Evolutionary conservation across 768 basidiomycete species (phyloP), one percentile per base, ranked within the genome.

Genomic region (Psilocybe cubensis): DNA sequence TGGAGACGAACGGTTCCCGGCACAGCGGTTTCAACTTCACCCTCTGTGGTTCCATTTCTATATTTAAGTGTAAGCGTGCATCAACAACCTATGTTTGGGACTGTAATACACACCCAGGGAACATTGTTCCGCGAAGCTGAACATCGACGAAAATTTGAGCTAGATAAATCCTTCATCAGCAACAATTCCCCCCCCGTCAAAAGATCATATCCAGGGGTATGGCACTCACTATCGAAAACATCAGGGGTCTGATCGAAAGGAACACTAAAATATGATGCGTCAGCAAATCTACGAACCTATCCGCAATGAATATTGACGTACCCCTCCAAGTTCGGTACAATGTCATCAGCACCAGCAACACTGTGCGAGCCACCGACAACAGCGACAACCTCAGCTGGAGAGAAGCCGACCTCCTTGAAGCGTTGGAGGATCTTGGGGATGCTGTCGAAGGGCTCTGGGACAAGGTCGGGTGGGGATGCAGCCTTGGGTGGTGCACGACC

Each of bases 171-270:
- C n/a, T n/a, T n/a, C n/a, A n/a, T n/a, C n/a, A n/a, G n/a, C n/a
- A 45, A 18, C 6, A 8, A 2, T 20, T 23, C 38, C 21, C 24
- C 14, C 17, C 18, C 14, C 18, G 40, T 29, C 4, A 9, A n/a
- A n/a, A n/a, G n/a, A n/a, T n/a, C n/a, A n/a, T n/a, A n/a, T n/a
- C n/a, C n/a, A n/a, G n/a, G n/a, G n/a, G n/a, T n/a, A n/a, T n/a
- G 14, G 18, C 17, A 48, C 59, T 47, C n/a, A 61, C 60, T 75
- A 58, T 81, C 80, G 42, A 79, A 79, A 11, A 70, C 48, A 4
- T 61, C 58, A 1, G 79, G 80, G 3, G 80, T 81, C 0, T 78
- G 75, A 64, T 82, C 80, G 63, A 82, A 79, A 1, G 80, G 78
- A 23, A 50, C n/a, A 48, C 57, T 52, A 1, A n/a, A 28, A 8